Percentiles rank a stretch among this genome's conserved stretches.
These are phyloP conservation scores for Lithocarpus polystachyus DNA, from an alignment of 306 rosid species.

Conservation along the genomic window DNA sequence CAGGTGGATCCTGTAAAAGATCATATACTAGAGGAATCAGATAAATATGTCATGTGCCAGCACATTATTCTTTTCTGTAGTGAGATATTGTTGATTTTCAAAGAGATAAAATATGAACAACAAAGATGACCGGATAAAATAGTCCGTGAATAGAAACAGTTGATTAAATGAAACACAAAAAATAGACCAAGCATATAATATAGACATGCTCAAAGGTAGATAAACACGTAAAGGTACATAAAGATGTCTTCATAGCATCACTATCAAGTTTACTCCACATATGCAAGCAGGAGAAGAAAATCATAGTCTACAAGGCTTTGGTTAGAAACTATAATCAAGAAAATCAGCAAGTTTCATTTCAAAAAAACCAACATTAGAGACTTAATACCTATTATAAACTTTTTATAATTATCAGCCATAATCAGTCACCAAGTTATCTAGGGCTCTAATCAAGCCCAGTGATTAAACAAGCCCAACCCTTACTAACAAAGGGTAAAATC, in stretches of 20 bases:
- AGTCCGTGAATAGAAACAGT: not conserved
- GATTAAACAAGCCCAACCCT: not conserved
- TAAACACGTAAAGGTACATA: not conserved
- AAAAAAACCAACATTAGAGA: not conserved
- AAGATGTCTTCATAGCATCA: not conserved
- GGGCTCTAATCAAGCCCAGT: not conserved
- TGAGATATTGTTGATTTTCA: not conserved
- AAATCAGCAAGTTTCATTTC: not conserved
- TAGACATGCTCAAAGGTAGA: not conserved
- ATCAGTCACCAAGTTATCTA: not conserved
- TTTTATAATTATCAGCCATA: not conserved
- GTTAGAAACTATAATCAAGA: not conserved
- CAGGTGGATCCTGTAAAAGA: slow-evolving; percentile 84
- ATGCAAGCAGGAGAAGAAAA: not conserved
- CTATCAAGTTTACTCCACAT: not conserved
- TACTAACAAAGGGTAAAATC: too few relatives aligned
- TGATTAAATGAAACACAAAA: not conserved
- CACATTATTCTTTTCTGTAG: not conserved
- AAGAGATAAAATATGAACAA: not conserved
- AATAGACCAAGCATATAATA: not conserved
- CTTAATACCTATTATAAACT: too few relatives aligned
- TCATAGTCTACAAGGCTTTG: not conserved
- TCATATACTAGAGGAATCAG: slow-evolving; percentile 25
- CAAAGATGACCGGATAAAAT: not conserved
- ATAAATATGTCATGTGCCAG: not conserved